Conservation (phyloP, 345 rosid species). For the Acer yangbiense region DNA sequence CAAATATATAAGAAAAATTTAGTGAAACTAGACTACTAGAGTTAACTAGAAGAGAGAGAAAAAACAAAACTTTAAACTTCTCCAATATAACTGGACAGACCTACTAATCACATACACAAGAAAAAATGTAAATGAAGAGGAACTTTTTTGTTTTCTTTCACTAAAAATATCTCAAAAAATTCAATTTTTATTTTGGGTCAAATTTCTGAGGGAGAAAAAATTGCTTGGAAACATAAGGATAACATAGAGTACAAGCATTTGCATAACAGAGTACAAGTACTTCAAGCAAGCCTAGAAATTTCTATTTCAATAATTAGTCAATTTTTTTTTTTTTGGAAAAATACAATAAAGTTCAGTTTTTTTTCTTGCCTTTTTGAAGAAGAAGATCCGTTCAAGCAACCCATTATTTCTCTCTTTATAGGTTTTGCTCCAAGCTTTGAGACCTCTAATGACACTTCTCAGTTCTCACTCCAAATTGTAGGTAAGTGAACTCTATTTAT, state of each 20-base stretch:
- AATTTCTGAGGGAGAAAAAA: background rate
- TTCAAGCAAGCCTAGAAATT: background rate
- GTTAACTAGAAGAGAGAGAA: background rate
- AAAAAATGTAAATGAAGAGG: background rate
- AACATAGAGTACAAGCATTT: background rate
- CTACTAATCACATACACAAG: background rate
- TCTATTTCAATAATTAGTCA: background rate
- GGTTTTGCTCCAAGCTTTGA: background rate
- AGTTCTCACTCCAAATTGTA: conserved; percentile 1
- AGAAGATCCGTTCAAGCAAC: conserved; percentile 44
- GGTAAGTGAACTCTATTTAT: conserved; percentile 1
- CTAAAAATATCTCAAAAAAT: background rate
- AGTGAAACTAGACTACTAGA: background rate
- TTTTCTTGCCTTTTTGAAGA: conserved; percentile 25
- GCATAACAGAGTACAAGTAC: background rate
- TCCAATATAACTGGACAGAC: background rate
- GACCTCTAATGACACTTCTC: conserved; percentile 1
- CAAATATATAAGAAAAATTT: background rate
- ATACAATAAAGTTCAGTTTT: background rate
- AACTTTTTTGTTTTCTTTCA: background rate
- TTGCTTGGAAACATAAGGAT: background rate
- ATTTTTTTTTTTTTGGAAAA: background rate
- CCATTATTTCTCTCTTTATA: conserved; percentile 3
- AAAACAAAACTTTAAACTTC: background rate
- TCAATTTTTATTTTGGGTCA: background rate